Conservation (phyloP, 768 basidiomycete species). For the Tricholoma furcatifolium region DNA sequence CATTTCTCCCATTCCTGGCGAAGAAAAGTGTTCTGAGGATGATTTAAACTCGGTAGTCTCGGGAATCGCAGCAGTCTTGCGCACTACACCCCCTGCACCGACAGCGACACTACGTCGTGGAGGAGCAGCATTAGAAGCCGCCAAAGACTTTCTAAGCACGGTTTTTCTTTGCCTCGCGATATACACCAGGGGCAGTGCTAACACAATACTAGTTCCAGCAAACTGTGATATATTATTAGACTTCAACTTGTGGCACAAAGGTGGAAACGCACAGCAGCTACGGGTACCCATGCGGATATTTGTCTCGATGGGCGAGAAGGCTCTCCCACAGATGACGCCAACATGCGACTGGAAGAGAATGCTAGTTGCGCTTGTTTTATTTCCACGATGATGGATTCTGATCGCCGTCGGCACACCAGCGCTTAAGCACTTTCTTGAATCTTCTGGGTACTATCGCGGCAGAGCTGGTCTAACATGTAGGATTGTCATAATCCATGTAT, state of each 20-base stretch:
- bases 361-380: slow-evolving; percentile 1
- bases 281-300: slow-evolving; percentile 18
- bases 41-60: slow-evolving; percentile 19
- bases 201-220: slow-evolving; percentile 20
- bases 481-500: no score
- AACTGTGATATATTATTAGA: slow-evolving; percentile 14
- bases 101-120: slow-evolving; percentile 30
- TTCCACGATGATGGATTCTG: not conserved
- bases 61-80: slow-evolving; percentile 8
- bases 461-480: no score
- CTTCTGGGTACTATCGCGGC: no score
- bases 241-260: not conserved
- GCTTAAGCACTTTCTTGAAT: no score
- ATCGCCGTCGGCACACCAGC: not conserved
- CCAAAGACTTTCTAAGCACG: slow-evolving; percentile 24
- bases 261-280: slow-evolving; percentile 13
- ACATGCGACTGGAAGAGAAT: not conserved
- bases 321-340: slow-evolving; percentile 3
- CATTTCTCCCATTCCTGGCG: slow-evolving; percentile 29
- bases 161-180: slow-evolving; percentile 30
- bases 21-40: slow-evolving; percentile 20
- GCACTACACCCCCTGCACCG: slow-evolving; percentile 8
- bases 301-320: slow-evolving; percentile 1
- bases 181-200: slow-evolving; percentile 35
- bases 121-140: slow-evolving; percentile 23